A percentile compares a stretch with the other conserved stretches of the same genome.
Conservation (phyloP, 1,284 basidiomycete genomes). For the Ceratobasidium sp. region DNA sequence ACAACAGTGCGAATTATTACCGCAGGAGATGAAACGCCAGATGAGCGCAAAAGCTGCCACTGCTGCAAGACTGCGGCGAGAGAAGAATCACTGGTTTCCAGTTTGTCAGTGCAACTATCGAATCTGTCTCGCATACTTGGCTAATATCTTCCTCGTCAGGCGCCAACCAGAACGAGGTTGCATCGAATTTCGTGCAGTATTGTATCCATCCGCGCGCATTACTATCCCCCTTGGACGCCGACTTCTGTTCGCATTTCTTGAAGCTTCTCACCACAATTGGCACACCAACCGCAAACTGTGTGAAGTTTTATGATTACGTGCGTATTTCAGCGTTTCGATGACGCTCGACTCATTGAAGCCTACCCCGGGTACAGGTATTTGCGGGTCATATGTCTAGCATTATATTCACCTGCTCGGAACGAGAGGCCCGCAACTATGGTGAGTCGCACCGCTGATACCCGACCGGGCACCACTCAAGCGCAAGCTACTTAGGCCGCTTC, state of each 20-base stretch:
- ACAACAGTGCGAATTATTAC: conserved; percentile 56
- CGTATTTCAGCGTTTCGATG: conserved; percentile 49
- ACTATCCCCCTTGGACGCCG: conserved; percentile 95
- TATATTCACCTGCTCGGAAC: conserved; percentile 94
- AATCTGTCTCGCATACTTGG: not conserved
- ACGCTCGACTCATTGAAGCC: conserved; percentile 50
- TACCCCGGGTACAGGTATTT: conserved; percentile 69
- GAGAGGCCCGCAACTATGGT: conserved; percentile 97
- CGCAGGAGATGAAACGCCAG: conserved; percentile 82
- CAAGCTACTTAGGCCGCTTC: conserved; percentile 74
- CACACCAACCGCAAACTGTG: conserved; percentile 87
- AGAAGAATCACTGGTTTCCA: conserved; percentile 92
- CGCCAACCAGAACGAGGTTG: conserved; percentile 41
- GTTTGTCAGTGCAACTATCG: conserved; percentile 64
- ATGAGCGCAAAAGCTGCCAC: conserved; percentile 61
- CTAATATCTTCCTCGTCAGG: conserved; percentile 29
- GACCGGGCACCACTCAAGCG: not conserved
- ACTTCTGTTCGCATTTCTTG: conserved; percentile 93
- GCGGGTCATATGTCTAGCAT: conserved; percentile 86
- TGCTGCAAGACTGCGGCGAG: conserved; percentile 68
- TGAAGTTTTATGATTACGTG: conserved; percentile 89
- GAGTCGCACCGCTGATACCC: conserved; percentile 48
- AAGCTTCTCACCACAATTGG: conserved; percentile 87
- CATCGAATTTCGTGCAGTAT: conserved; percentile 76
- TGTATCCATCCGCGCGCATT: conserved; percentile 94